Evolutionary conservation across 495 filamentous ascomycete species (phyloP), one percentile per base, ranked within the genome.

Genomic region (Umbilicaria muhlenbergii): DNA sequence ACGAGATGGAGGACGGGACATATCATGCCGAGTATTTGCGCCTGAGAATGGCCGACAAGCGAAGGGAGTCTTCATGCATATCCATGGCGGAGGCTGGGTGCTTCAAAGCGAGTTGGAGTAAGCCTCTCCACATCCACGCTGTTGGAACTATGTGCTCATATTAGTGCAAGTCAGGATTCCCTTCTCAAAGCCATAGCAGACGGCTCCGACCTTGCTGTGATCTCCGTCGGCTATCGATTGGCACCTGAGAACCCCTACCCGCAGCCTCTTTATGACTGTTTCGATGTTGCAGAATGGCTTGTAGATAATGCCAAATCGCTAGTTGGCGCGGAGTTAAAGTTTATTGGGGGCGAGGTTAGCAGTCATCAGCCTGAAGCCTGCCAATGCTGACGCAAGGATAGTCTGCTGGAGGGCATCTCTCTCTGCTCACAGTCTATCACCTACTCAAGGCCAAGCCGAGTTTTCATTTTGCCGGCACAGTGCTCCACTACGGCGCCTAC

Each of bases 211-310:
- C 42, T 70, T 21, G 59, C 62, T 8, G 64, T 71, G 31, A 48
- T 78, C 11, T 70, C 68, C 5, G 61, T 75, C 15, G 75, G 72
- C 13, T 78, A 78, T 56, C 60, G 75, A 37, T 63, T 70, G n/a
- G 73, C 75, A 6, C 75, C 75, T 0, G 72, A 78, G 42, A 36
- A 77, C 49, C 69, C 71, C 0, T 77, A 61, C 46, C 75, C 75
- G 0, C 61, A 60, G 13, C 63, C 57, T 0, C 49, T 60, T 4
- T 58, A 77, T 38, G 75, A 80, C 52, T 69, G 68, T 57, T 61
- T 60, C 41, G 73, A 75, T 56, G 68, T 57, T 11, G 70, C 64
- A 24, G 66, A 68, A 45, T 73, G 65, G 49, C 54, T 75, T 3
- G 58, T 70, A 40, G 62, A 74, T 36, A 59, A 74, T 43, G 55